A percentile compares a stretch with the other conserved stretches of the same genome.
phyloP scores from a whole-genome alignment of 1,284 basidiomycete genomes.

The Sporisorium exsertum region DNA sequence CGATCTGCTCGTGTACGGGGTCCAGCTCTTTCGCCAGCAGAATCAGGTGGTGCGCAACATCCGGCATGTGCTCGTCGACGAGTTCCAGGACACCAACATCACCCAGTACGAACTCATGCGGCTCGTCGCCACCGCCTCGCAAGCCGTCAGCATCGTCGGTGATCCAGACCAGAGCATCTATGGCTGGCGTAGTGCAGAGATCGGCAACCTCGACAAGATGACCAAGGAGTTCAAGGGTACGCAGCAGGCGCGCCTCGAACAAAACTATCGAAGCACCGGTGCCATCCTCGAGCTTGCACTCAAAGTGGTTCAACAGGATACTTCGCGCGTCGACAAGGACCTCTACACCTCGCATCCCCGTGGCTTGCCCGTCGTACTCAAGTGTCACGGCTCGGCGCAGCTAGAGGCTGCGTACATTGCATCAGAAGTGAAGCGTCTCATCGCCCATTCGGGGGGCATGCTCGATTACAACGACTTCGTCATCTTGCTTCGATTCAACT shows the following conservation, averaged over 20 bases:
- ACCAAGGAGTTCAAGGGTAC: slow-evolving; percentile 51
- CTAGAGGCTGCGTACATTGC: slow-evolving; percentile 73
- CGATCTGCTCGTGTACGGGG: slow-evolving; percentile 80
- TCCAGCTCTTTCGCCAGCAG: slow-evolving; percentile 76
- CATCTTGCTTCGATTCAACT: slow-evolving; percentile 81
- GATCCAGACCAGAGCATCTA: slow-evolving; percentile 95
- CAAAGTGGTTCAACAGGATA: slow-evolving; percentile 85
- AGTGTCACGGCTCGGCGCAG: slow-evolving; percentile 36
- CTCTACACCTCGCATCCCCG: slow-evolving; percentile 79
- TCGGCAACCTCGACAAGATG: slow-evolving; percentile 65
- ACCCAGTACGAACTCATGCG: slow-evolving; percentile 87
- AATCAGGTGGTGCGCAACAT: slow-evolving; percentile 76
- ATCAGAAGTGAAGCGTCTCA: slow-evolving; percentile 81
- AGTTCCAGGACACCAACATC: slow-evolving; percentile 90
- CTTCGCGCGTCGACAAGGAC: slow-evolving; percentile 78
- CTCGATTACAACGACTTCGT: slow-evolving; percentile 70
- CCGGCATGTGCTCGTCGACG: slow-evolving; percentile 85
- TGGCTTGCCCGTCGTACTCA: slow-evolving; percentile 72
- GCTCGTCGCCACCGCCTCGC: slow-evolving; percentile 68
- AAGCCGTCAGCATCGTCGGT: slow-evolving; percentile 81
- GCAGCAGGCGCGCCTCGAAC: slow-evolving; percentile 80
- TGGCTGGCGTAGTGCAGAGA: slow-evolving; percentile 83
- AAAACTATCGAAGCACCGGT: slow-evolving; percentile 88
- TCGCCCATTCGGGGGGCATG: slow-evolving; percentile 80
- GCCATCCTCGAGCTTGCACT: slow-evolving; percentile 81